Conservation (phyloP, 345 rosid genomes). For the Citrus medica region DNA sequence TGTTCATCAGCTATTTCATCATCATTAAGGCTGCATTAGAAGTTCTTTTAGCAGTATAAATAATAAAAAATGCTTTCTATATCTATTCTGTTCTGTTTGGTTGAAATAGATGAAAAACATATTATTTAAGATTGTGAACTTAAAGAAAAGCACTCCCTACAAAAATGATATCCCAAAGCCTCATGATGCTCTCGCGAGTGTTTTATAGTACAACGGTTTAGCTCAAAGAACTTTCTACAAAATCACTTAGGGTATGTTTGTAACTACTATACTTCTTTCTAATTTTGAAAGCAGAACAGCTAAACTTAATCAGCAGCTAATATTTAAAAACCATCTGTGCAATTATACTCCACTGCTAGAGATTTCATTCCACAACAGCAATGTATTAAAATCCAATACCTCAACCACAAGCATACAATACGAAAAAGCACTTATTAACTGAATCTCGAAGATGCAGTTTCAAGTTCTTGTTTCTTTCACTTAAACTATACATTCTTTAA, state of each 20-base stretch:
- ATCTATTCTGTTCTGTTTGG: background rate
- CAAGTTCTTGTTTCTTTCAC: background rate
- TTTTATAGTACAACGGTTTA: background rate
- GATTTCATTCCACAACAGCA: background rate
- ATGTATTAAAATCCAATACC: background rate
- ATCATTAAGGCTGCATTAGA: background rate
- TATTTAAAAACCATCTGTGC: background rate
- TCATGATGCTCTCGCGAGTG: background rate
- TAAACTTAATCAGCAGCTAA: background rate
- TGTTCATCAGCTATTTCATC: background rate
- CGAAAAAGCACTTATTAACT: background rate
- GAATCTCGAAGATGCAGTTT: background rate
- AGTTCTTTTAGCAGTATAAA: background rate
- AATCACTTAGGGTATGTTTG: background rate
- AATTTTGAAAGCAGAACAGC: no score
- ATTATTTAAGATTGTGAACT: background rate
- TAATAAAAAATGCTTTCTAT: background rate
- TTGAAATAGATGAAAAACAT: background rate
- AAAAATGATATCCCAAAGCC: background rate
- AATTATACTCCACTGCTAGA: background rate
- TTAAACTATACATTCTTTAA: background rate
- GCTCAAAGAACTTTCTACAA: background rate
- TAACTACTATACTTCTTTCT: background rate
- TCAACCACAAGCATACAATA: background rate
- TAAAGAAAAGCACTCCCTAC: background rate